Conservation (phyloP, 805 yeast genomes). For the Myxozyma melibiosi region DNA sequence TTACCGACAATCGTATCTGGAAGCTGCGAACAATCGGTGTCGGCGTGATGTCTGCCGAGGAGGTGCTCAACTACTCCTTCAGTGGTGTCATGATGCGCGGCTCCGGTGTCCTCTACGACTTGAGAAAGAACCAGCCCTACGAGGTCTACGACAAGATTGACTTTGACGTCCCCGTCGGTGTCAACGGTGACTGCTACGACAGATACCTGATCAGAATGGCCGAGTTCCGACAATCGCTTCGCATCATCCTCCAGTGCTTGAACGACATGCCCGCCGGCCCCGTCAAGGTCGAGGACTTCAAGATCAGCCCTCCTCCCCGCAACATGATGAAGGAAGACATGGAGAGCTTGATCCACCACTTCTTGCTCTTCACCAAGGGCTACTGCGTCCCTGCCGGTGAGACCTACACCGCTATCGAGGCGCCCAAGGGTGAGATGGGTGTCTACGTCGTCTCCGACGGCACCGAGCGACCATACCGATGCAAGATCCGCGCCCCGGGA, state of each 20-base stretch:
- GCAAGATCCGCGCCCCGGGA: slow-evolving; percentile 94
- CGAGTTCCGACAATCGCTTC: slow-evolving; percentile 86
- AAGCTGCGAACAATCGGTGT: slow-evolving; percentile 80
- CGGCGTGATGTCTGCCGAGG: slow-evolving; percentile 82
- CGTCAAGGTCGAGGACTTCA: slow-evolving; percentile 86
- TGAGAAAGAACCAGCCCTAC: slow-evolving; percentile 84
- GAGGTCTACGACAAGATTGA: slow-evolving; percentile 87
- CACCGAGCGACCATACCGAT: slow-evolving; percentile 84
- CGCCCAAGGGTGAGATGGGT: slow-evolving; percentile 95
- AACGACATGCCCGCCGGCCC: slow-evolving; percentile 93
- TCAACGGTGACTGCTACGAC: slow-evolving; percentile 89
- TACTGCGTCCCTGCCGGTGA: slow-evolving; percentile 88
- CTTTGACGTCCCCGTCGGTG: slow-evolving; percentile 83
- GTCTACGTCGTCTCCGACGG: slow-evolving; percentile 89
- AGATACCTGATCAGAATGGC: slow-evolving; percentile 87
- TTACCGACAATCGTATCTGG: slow-evolving; percentile 92
- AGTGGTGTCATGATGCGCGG: slow-evolving; percentile 92
- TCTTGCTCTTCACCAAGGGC: slow-evolving; percentile 84
- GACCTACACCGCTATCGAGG: slow-evolving; percentile 88
- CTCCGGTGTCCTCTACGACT: slow-evolving; percentile 83
- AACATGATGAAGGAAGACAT: slow-evolving; percentile 83
- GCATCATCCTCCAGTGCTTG: slow-evolving; percentile 87
- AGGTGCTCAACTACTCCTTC: slow-evolving; percentile 76
- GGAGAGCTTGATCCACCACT: slow-evolving; percentile 91
- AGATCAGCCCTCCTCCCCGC: slow-evolving; percentile 81